Evolutionary conservation across 2,329 filamentous ascomycete species (phyloP).

Genomic region (Colletotrichum camelliae): DNA sequence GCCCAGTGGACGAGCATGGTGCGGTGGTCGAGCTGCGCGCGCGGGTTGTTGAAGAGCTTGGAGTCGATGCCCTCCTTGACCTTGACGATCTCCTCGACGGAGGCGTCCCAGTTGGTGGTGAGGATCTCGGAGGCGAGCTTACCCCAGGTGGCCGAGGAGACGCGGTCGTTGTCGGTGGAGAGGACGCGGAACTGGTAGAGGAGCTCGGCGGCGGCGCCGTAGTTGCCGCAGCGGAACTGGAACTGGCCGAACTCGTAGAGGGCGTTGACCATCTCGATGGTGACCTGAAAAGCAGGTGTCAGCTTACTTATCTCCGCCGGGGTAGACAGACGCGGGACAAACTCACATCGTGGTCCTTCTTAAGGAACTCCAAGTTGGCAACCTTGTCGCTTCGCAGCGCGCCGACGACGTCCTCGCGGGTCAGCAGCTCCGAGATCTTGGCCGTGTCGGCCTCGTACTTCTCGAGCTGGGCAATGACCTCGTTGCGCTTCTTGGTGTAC

Average conservation of each 20-base stretch:
- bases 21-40: conserved; percentile 94
- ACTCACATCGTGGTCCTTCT: conserved; percentile 90
- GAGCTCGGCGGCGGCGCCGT: conserved; percentile 86
- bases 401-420: conserved; percentile 86
- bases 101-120: conserved; percentile 91
- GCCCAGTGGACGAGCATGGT: conserved; percentile 99
- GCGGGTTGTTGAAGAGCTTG: conserved; percentile 93
- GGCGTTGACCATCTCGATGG: conserved; percentile 92
- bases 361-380: conserved; percentile 96
- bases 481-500: conserved; percentile 87
- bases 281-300: conserved; percentile 61
- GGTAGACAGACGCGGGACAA: not conserved
- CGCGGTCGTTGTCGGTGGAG: conserved; percentile 98
- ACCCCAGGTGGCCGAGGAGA: conserved; percentile 94
- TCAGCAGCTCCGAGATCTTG: conserved; percentile 87
- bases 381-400: conserved; percentile 96
- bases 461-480: conserved; percentile 83
- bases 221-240: conserved; percentile 97
- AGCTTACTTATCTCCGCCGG: not conserved
- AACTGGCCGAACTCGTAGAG: conserved; percentile 97
- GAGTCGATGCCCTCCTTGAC: conserved; percentile 93
- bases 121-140: conserved; percentile 97
- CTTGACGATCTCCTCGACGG: conserved; percentile 88
- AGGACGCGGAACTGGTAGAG: conserved; percentile 98
- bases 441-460: conserved; percentile 85